Conservation (phyloP, 2,329 filamentous ascomycete species). For the Colletotrichum musicola region DNA sequence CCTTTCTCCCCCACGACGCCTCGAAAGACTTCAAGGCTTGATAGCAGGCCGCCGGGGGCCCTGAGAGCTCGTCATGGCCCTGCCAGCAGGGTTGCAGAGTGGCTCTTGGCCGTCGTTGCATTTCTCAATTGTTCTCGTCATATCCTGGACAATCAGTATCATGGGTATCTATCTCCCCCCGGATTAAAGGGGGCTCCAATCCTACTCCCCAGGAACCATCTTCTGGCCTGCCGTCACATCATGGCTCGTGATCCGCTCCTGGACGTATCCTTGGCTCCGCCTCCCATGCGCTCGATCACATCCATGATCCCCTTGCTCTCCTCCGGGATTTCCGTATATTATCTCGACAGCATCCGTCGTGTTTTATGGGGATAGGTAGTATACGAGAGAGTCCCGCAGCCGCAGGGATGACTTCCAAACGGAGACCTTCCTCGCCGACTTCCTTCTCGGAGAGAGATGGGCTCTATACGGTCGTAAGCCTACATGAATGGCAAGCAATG, state of each 20-base stretch:
- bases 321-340: not conserved
- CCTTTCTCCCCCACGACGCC: slow-evolving; percentile 7
- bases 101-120: not conserved
- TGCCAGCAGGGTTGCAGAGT: slow-evolving; percentile 5
- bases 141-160: slow-evolving; percentile 1
- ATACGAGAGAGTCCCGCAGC: too few relatives aligned
- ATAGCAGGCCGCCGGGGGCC: not conserved
- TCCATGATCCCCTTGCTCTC: not conserved
- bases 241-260: slow-evolving; percentile 24
- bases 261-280: slow-evolving; percentile 12
- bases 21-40: not conserved
- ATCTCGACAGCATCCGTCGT: slow-evolving; percentile 10
- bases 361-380: not conserved
- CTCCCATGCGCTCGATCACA: not conserved
- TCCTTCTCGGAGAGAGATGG: too few relatives aligned
- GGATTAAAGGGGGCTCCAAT: slow-evolving; percentile 28
- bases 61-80: not conserved
- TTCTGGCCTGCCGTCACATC: slow-evolving; percentile 25
- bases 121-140: slow-evolving; percentile 20
- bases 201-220: slow-evolving; percentile 14
- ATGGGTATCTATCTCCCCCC: slow-evolving; percentile 19
- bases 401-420: not conserved
- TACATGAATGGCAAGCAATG: too few relatives aligned
- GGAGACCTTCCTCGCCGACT: not conserved
- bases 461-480: too few relatives aligned